Percentiles rank a stretch among this genome's conserved stretches.
These are phyloP conservation scores for Ceratobasidium sp. DNA, from an alignment of 1,284 basidiomycete genomes.

Conservation along the genomic window DNA sequence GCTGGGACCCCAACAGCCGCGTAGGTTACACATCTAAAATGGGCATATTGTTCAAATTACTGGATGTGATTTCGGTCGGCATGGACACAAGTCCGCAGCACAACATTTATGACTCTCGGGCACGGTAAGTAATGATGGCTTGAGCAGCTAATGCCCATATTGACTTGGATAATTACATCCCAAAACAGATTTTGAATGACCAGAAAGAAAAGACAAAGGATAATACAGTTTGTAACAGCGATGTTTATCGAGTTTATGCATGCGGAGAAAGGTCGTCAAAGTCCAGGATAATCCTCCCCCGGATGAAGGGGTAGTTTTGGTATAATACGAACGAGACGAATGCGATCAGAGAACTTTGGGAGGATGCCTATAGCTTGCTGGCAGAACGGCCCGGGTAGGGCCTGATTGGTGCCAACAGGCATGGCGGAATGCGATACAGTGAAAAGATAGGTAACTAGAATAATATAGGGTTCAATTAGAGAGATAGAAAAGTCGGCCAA, in stretches of 20 bases:
- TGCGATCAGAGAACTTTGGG: constrained; percentile 3
- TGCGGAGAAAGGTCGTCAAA: constrained; percentile 23
- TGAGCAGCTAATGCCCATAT: constrained; percentile 1
- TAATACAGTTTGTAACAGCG: constrained; percentile 20
- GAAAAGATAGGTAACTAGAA: constrained; percentile 14
- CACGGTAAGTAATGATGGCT: neutral
- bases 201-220: neutral
- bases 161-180: constrained; percentile 32
- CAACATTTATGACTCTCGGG: neutral
- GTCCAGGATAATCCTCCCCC: constrained; percentile 8
- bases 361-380: constrained; percentile 11
- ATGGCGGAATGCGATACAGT: constrained; percentile 23
- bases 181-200: constrained; percentile 11
- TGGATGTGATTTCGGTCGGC: neutral
- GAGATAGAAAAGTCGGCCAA: neutral
- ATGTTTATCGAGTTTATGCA: constrained; percentile 29
- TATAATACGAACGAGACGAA: constrained; percentile 31
- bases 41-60: neutral
- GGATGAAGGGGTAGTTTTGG: constrained; percentile 22
- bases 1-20: neutral
- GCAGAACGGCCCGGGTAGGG: neutral
- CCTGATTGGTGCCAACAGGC: neutral
- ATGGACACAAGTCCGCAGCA: neutral
- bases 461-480: constrained; percentile 22
- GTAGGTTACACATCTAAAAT: constrained; percentile 8